phyloP scores from a whole-genome alignment of 768 basidiomycete genomes.

The Leucocoprinus sp. region DNA sequence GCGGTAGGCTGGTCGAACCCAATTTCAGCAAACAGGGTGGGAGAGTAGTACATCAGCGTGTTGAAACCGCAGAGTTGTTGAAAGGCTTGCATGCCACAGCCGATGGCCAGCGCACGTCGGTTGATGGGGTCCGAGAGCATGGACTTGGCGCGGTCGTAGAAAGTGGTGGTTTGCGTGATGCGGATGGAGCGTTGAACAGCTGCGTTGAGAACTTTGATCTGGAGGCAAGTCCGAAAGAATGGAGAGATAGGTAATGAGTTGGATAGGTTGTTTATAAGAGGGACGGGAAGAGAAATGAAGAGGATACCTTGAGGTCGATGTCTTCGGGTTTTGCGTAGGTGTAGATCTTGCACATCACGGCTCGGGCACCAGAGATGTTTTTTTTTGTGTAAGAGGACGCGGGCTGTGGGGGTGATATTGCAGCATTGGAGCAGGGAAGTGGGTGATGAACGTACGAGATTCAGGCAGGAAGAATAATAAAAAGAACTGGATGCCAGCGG shows the following conservation, averaged over 20 bases:
- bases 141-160: conserved; percentile 44
- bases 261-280: too few relatives aligned
- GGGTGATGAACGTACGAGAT: conserved; percentile 48
- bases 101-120: conserved; percentile 64
- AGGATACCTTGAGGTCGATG: conserved; percentile 51
- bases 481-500: conserved; percentile 54
- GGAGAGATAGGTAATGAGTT: too few relatives aligned
- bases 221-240: too few relatives aligned
- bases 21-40: conserved; percentile 72
- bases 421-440: not conserved
- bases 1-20: conserved; percentile 80
- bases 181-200: conserved; percentile 55
- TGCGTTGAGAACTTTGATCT: conserved; percentile 52
- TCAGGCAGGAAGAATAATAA: conserved; percentile 66
- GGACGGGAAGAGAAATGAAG: not conserved
- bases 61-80: conserved; percentile 85
- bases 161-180: conserved; percentile 54
- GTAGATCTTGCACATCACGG: conserved; percentile 62
- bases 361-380: conserved; percentile 38
- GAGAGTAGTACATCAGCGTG: conserved; percentile 68
- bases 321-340: conserved; percentile 54
- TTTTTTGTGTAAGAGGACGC: conserved; percentile 60
- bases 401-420: conserved; percentile 20
- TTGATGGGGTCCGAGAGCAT: conserved; percentile 52
- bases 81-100: conserved; percentile 74